These are phyloP conservation scores for Hawksworthiomyces lignivorus DNA, from an alignment of 2,329 filamentous ascomycete species.

Conservation along the genomic window DNA sequence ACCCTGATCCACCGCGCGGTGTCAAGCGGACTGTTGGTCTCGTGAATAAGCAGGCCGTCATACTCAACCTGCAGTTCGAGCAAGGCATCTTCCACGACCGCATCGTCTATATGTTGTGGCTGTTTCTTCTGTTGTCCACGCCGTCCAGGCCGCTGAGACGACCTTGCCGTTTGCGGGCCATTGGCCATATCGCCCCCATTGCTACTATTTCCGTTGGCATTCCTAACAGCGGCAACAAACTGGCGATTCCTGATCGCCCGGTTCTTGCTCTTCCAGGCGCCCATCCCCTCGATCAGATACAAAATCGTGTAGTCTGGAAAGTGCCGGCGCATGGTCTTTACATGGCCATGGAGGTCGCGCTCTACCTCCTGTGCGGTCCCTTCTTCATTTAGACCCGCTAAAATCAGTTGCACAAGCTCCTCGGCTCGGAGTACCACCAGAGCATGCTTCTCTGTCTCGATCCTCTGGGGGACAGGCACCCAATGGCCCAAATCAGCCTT, in stretches of 20 bases:
- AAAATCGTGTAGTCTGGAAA: conserved; percentile 50
- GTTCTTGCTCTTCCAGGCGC: conserved; percentile 60
- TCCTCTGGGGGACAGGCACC: conserved; percentile 50
- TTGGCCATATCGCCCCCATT: not conserved
- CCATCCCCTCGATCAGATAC: conserved; percentile 66
- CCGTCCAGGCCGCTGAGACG: conserved; percentile 12
- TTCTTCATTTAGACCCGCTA: conserved; percentile 29
- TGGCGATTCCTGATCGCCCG: conserved; percentile 58
- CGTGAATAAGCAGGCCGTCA: conserved; percentile 55
- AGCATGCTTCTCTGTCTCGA: conserved; percentile 51
- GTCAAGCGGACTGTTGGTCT: conserved; percentile 52
- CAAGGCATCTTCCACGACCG: conserved; percentile 62
- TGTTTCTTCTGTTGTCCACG: conserved; percentile 33
- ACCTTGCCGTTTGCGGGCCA: conserved; percentile 17
- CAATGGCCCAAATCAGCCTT: conserved; percentile 55
- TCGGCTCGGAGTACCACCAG: conserved; percentile 55
- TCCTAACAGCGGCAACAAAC: conserved; percentile 58
- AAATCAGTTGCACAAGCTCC: conserved; percentile 56
- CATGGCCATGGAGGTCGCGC: conserved; percentile 46
- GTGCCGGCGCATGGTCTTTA: conserved; percentile 43
- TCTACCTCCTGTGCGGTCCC: not conserved
- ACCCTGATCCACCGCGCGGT: conserved; percentile 65
- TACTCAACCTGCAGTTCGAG: conserved; percentile 63
- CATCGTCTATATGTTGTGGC: conserved; percentile 54
- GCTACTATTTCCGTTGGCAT: not conserved